These are phyloP conservation scores for Tetracladium marchalianum DNA, from an alignment of 495 filamentous ascomycete genomes.

Conservation along the genomic window DNA sequence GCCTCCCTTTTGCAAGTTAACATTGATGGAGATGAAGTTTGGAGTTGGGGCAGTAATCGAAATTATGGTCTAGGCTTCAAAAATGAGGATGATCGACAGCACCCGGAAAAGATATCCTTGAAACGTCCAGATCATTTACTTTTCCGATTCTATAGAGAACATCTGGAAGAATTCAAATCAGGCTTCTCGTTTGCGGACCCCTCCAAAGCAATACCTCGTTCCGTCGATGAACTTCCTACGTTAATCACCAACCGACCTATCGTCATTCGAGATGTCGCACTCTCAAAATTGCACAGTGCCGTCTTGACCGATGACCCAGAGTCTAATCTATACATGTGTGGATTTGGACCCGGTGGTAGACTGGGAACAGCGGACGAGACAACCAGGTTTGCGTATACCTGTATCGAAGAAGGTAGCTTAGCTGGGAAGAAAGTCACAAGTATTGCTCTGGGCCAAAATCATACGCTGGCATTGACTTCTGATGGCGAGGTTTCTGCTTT, in stretches of 20 bases:
- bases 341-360: constrained; percentile 82
- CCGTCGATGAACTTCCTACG: constrained; percentile 49
- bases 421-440: constrained; percentile 58
- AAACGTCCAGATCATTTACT: constrained; percentile 75
- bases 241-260: constrained; percentile 60
- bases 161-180: constrained; percentile 24
- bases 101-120: constrained; percentile 70
- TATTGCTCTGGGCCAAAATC: constrained; percentile 81
- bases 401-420: constrained; percentile 64
- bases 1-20: constrained; percentile 9
- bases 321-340: constrained; percentile 87
- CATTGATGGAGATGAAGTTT: constrained; percentile 69
- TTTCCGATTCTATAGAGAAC: constrained; percentile 53
- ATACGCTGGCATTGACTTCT: constrained; percentile 74
- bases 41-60: constrained; percentile 89
- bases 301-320: constrained; percentile 83
- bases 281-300: constrained; percentile 90
- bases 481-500: constrained; percentile 82
- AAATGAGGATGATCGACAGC: constrained; percentile 88
- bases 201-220: constrained; percentile 21
- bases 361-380: constrained; percentile 84
- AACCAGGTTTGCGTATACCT: constrained; percentile 74
- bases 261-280: constrained; percentile 61
- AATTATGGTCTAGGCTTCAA: constrained; percentile 88
- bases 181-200: background rate